phyloP scores from a whole-genome alignment of 108 stramenopile species.

The Pseudonitzschia delicatissima region DNA sequence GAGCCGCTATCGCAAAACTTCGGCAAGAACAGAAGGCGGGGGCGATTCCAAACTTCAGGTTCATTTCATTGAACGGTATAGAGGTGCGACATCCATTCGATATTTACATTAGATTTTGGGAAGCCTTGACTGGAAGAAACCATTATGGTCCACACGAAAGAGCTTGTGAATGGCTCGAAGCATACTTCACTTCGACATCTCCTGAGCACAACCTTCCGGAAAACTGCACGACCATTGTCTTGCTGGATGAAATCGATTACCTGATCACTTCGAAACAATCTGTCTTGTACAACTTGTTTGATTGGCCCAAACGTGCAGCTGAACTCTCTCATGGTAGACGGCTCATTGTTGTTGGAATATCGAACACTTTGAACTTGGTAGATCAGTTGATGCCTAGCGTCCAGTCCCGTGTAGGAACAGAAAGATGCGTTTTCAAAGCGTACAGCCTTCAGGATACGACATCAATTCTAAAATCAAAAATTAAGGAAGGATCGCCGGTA shows the following conservation, averaged over 20 bases:
- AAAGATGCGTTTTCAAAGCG: conserved; percentile 56
- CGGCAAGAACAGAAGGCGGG: conserved; percentile 56
- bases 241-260: conserved; percentile 98
- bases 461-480: conserved; percentile 63
- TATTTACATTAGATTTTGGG: conserved; percentile 77
- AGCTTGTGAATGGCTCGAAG: conserved; percentile 57
- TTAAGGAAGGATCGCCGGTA: conserved; percentile 47
- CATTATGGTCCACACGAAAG: conserved; percentile 50
- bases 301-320: conserved; percentile 84
- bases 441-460: conserved; percentile 54
- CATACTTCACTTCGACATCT: conserved; percentile 44
- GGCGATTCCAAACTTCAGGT: conserved; percentile 58
- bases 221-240: conserved; percentile 48
- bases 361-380: conserved; percentile 97
- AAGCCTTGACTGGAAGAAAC: conserved; percentile 51
- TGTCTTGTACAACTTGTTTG: conserved; percentile 96
- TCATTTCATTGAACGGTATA: conserved; percentile 85
- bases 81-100: conserved; percentile 81
- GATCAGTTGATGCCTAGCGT: conserved; percentile 83
- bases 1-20: conserved; percentile 55
- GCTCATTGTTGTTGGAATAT: conserved; percentile 92
- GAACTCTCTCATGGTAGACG: conserved; percentile 24
- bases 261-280: conserved; percentile 91
- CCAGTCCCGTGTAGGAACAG: conserved; percentile 71
- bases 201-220: conserved; percentile 5